A percentile compares a stretch with the other conserved stretches of the same genome.
Evolutionary conservation across 148 eudicot genomes (phyloP).

Genomic region (Vaccinium vitisidaea): DNA sequence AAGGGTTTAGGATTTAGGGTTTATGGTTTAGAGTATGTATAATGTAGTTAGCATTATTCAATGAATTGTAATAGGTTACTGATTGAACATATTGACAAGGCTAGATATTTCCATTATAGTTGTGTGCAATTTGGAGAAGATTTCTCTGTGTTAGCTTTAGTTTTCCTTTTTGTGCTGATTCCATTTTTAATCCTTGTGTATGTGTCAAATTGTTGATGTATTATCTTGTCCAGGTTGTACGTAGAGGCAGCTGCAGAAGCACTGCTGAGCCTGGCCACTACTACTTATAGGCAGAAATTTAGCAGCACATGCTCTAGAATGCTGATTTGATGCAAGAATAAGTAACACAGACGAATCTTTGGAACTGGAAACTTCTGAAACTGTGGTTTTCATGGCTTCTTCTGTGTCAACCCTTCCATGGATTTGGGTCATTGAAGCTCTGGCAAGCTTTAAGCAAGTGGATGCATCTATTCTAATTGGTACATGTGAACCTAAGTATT

Average conservation of each 20-base stretch:
- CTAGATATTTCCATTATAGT: background rate
- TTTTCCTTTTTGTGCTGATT: background rate
- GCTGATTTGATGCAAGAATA: background rate
- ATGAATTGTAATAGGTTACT: background rate
- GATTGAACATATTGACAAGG: background rate
- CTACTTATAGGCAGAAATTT: background rate
- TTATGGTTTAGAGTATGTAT: background rate
- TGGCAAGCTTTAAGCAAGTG: conserved; percentile 48
- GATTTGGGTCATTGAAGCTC: conserved; percentile 70
- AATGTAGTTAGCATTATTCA: background rate
- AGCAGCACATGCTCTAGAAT: background rate
- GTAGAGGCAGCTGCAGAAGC: background rate
- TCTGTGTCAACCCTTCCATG: conserved; percentile 42
- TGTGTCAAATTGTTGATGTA: background rate
- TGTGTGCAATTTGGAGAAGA: background rate
- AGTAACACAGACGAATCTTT: background rate
- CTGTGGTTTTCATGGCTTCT: conserved; percentile 20
- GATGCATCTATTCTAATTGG: conserved; percentile 46
- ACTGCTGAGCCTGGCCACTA: background rate
- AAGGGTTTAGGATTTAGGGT: background rate
- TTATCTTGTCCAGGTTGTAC: background rate
- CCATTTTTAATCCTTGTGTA: background rate
- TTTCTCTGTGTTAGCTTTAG: background rate
- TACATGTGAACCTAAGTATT: conserved; percentile 15
- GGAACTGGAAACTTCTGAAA: conserved; percentile 20